Conservation (phyloP, 2,329 filamentous ascomycete genomes). For the Ophiosphaerella korrae region DNA sequence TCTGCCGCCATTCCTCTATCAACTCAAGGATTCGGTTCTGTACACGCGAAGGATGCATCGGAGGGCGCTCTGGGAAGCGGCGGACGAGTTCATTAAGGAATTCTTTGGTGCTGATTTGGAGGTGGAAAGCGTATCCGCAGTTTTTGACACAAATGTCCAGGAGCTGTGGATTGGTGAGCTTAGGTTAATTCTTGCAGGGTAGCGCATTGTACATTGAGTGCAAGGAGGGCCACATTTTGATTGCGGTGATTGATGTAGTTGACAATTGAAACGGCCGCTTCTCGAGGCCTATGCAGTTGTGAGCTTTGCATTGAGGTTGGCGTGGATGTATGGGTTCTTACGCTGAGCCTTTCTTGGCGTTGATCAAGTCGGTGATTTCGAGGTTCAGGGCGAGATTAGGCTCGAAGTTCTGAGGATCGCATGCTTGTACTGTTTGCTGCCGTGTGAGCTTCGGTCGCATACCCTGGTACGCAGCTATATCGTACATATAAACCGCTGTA, state of each 20-base stretch:
- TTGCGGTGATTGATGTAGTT: slow-evolving; percentile 96
- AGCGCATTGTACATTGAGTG: slow-evolving; percentile 65
- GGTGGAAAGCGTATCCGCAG: slow-evolving; percentile 97
- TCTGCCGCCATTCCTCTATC: slow-evolving; percentile 97
- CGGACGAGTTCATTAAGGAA: slow-evolving; percentile 98
- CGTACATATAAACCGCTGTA: slow-evolving; percentile 88
- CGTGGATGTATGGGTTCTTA: slow-evolving; percentile 45
- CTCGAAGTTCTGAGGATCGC: slow-evolving; percentile 96
- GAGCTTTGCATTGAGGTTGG: slow-evolving; percentile 15
- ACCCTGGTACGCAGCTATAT: no score
- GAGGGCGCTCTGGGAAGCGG: slow-evolving; percentile 91
- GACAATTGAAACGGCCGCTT: slow-evolving; percentile 91
- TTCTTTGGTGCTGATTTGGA: slow-evolving; percentile 98
- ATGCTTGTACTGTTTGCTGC: slow-evolving; percentile 71
- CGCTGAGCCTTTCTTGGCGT: slow-evolving; percentile 94
- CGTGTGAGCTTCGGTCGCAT: neutral
- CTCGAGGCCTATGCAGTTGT: slow-evolving; percentile 67
- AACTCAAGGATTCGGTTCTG: slow-evolving; percentile 92
- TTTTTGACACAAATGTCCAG: slow-evolving; percentile 99
- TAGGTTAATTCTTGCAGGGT: slow-evolving; percentile 11
- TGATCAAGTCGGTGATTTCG: slow-evolving; percentile 95
- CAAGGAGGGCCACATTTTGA: slow-evolving; percentile 89
- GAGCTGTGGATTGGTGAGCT: slow-evolving; percentile 58
- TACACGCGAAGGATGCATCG: slow-evolving; percentile 81
- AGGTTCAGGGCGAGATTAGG: slow-evolving; percentile 95